Base-by-base conservation (phyloP, 139 green algal species). In the Mesotaenium endlicherianum region DNA sequence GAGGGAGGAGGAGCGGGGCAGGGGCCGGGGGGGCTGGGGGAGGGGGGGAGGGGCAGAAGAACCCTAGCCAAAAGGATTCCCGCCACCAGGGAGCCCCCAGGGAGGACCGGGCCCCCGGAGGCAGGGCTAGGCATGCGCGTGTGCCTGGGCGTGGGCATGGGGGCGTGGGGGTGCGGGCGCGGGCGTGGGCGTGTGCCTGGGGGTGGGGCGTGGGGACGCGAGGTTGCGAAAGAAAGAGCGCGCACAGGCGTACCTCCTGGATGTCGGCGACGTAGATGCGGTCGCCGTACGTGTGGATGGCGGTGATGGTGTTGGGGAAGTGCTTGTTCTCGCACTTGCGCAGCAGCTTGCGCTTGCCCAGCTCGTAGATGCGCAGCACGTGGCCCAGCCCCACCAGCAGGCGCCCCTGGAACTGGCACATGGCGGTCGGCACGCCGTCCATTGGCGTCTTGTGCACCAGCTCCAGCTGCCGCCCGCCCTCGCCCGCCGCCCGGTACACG, bases 271-370 rank as follows among this genome's bases (percentile, higher is more conserved):
- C 92, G 74, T 93, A 97, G 44, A 98, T 94, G 70, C 95, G 91
- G 49, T 92, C 87, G 26, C 95, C 95, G 43, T 89, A 84, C 49
- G 88, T 82, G 5, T 85, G 59, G 36, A 98, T 89, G 16, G 59
- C 92, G n/a, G 84, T 83, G 68, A 97, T 93, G 38, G 91, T 88
- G 72, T 91, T 93, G 40, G 95, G 95, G 57, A 98, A 93, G 76
- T 91, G 72, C 67, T 90, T 80, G 90, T 95, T 95, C 89, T 99
- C 96, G 83, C 92, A 97, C 92, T 99, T 99, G 36, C 95, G 90
- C 83, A 99, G 93, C 78, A 99, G 89, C 90, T 97, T 97, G 90
- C 97, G 97, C 88, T 97, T 97, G 80, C 96, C 96, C 44, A 97
- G 74, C 59, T 99, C 96, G 76, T 97, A 98, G 59, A 99, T 77